A percentile compares a stretch with the other conserved stretches of the same genome.
Evolutionary conservation across 164 flowering plant genomes (phyloP).

Genomic region (Santalum album): DNA sequence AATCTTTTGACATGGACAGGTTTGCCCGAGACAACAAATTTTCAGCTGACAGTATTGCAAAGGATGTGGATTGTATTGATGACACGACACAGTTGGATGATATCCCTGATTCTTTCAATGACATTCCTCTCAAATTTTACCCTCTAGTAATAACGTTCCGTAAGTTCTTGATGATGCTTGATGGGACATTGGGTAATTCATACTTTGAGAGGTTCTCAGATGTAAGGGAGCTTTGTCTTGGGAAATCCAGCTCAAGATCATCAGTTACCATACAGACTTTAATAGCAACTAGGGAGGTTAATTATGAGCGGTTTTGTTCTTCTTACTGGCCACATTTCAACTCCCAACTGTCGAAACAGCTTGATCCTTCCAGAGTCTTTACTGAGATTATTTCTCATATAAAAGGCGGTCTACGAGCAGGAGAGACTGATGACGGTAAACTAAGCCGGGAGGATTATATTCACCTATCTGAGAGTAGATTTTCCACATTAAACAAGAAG

Average conservation of each 20-base stretch:
- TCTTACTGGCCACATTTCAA: constrained; percentile 80
- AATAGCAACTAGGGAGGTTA: constrained; percentile 45
- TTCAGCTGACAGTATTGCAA: constrained; percentile 14
- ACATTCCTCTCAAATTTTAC: constrained; percentile 29
- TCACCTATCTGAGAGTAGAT: constrained; percentile 32
- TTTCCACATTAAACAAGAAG: constrained; percentile 30
- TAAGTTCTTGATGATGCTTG: constrained; percentile 78
- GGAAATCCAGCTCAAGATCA: constrained; percentile 11
- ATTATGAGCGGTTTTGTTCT: constrained; percentile 39
- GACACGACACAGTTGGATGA: constrained; percentile 31
- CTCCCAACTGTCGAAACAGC: constrained; percentile 32
- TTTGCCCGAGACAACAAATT: constrained; percentile 22
- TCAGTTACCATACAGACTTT: constrained; percentile 41
- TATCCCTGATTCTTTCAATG: constrained; percentile 49
- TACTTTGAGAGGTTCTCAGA: constrained; percentile 48
- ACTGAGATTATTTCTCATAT: constrained; percentile 72
- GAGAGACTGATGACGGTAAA: constrained; percentile 24
- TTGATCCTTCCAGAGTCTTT: constrained; percentile 59
- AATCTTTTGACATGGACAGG: constrained; percentile 24
- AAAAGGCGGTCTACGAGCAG: constrained; percentile 46
- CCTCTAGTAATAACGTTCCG: constrained; percentile 70
- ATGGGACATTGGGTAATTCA: constrained; percentile 49
- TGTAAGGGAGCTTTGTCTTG: constrained; percentile 13
- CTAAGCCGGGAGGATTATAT: constrained; percentile 39
- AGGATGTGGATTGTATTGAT: constrained; percentile 33